Evolutionary conservation across 2,329 filamentous ascomycete genomes (phyloP), one percentile per base, ranked within the genome.

Genomic region (Sporothrix inflata): DNA sequence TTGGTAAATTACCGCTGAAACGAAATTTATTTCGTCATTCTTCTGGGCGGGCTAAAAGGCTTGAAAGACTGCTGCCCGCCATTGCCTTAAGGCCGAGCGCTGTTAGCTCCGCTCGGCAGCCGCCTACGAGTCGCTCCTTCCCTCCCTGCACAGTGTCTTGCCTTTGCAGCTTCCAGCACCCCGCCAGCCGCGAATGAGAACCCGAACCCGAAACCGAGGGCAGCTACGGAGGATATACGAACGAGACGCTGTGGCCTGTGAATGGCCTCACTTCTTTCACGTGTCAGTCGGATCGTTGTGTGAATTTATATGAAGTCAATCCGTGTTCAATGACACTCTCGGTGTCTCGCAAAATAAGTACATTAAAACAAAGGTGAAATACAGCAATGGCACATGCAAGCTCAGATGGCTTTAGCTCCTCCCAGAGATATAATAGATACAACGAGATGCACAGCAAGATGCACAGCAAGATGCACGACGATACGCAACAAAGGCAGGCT

Each of bases 111-210:
- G 60, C 38, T 61, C 53, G 53, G 53, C 53, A 57, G 53, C 53
- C 16, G 67, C 49, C 42, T 66, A 11, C 21, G 40, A 66, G n/a
- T 51, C 45, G 69, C 68, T 38, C 55, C 24, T 70, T 61, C 53
- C 30, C 69, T 40, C 19, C n/a, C 21, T 24, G 3, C 9, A 12
- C 34, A n/a, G 27, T 57, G 53, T 57, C 27, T 57, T 57, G 53
- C 53, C 27, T 57, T 27, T 3, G 49, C 49, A 53, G 49, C 21
- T 57, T 57, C 27, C 27, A 21, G 9, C 53, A n/a, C 49, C 21
- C 5, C 30, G 9, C 34, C 34, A 38, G 34, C 14, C 27, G 53
- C 14, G 27, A 3, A 40, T 61, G 34, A 34, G 34, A 40, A 14
- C 57, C 57, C 57, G 57, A 61, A 21, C 11, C 57, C 60, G 60